Evolutionary conservation across 2,329 filamentous ascomycete species (phyloP), one percentile per base, ranked within the genome.

Genomic region (Aspergillus fijiensis): DNA sequence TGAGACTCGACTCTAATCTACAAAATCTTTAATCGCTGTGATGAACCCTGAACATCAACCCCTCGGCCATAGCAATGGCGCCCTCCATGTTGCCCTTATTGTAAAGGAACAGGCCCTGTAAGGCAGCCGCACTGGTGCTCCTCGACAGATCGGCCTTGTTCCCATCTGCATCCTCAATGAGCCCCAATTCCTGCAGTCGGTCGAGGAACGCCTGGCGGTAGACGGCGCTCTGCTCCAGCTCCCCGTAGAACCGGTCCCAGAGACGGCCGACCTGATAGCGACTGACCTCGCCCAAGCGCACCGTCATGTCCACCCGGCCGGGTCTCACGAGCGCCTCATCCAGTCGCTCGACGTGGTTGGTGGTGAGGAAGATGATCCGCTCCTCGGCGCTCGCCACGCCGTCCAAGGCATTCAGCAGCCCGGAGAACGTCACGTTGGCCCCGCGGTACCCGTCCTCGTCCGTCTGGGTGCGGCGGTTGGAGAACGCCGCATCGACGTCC

Each of bases 341-440:
- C 1, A 98, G 84, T 47, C 91, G 85, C 66, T 97, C 92, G 42
- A 96, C 87, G 71, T 97, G 92, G 71, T 99, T 99, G 21, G 94
- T 96, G 2, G 95, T 99, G 63, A 96, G 82, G 76, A 99, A 96
- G 1, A 96, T 87, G 63, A 99, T 90, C 56, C 95, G 86, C 79
- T 98, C 94, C 74, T 98, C 95, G 12, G 92, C 91, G 55, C 93
- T 96, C 6, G 92, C 92, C n/a, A 98, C 87, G 1, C 95, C 95
- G 64, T 99, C 95, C 14, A 94, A 76, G 0, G 90, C 89, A 69
- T 93, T 93, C 42, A 98, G 80, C 21, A 98, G 80, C 0, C 94
- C 94, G 0, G 94, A 98, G 70, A 97, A 98, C 0, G 95, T 99
- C 25, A 97, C 93, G 19, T 90, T 95, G 2, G 91, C 89, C 27